Percentiles rank a stretch among this genome's conserved stretches.
phyloP scores from a whole-genome alignment of 2,329 filamentous ascomycete species.

The Colletotrichum scovillei region DNA sequence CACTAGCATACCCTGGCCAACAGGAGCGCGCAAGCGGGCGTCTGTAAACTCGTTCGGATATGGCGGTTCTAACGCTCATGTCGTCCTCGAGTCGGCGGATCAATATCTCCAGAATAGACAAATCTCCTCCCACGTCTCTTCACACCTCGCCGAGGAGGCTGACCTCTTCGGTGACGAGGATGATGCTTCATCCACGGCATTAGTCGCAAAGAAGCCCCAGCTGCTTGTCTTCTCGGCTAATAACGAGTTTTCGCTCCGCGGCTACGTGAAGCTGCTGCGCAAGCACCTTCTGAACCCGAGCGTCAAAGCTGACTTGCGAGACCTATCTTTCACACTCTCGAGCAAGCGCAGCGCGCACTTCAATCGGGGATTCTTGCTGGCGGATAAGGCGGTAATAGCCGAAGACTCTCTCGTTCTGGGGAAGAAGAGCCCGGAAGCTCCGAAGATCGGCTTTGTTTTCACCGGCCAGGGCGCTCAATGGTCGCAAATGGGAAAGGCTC shows the following conservation, averaged over 20 bases:
- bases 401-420: neutral
- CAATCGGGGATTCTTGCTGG: slow-evolving; percentile 40
- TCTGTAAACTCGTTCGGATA: slow-evolving; percentile 49
- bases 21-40: slow-evolving; percentile 34
- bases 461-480: slow-evolving; percentile 60
- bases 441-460: slow-evolving; percentile 44
- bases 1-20: neutral
- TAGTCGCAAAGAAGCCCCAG: slow-evolving; percentile 18
- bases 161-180: neutral
- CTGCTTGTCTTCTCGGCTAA: slow-evolving; percentile 33
- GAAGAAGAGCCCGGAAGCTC: slow-evolving; percentile 27
- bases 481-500: slow-evolving; percentile 50
- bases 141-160: slow-evolving; percentile 3
- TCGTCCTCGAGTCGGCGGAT: slow-evolving; percentile 35
- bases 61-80: slow-evolving; percentile 49
- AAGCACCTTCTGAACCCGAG: slow-evolving; percentile 38
- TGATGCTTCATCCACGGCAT: too few relatives aligned
- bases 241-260: neutral
- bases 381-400: neutral
- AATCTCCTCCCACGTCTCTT: neutral
- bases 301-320: slow-evolving; percentile 38
- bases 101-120: neutral
- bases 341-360: slow-evolving; percentile 38
- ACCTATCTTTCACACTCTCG: slow-evolving; percentile 44
- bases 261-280: neutral